A percentile compares a stretch with the other conserved stretches of the same genome.
These are phyloP conservation scores for Lagerstroemia speciosa DNA, from an alignment of 345 rosid genomes.

Conservation along the genomic window DNA sequence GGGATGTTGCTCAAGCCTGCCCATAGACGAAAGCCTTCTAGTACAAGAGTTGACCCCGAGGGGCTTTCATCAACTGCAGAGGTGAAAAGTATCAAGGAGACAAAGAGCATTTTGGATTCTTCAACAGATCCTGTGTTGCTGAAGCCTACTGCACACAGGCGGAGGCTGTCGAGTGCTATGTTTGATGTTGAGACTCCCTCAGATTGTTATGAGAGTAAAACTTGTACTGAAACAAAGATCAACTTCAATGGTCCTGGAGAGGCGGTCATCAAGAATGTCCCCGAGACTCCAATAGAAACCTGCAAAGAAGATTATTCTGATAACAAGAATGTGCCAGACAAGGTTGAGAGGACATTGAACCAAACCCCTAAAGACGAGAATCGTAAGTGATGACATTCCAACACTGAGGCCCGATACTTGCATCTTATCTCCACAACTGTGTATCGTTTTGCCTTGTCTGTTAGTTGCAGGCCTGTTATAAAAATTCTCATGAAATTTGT, in stretches of 20 bases:
- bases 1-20: constrained; percentile 94
- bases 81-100: constrained; percentile 22
- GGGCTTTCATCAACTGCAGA: constrained; percentile 37
- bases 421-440: constrained; percentile 6
- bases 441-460: background rate
- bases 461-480: background rate
- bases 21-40: constrained; percentile 27
- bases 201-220: constrained; percentile 34
- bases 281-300: constrained; percentile 25
- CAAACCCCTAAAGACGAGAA: constrained; percentile 39
- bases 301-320: constrained; percentile 29
- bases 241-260: background rate
- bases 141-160: constrained; percentile 65
- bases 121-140: constrained; percentile 49
- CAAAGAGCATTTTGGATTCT: constrained; percentile 8
- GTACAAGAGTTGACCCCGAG: constrained; percentile 40
- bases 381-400: constrained; percentile 34
- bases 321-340: constrained; percentile 34
- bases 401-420: background rate
- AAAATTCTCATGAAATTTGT: background rate
- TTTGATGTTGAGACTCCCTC: constrained; percentile 42
- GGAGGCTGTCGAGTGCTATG: constrained; percentile 22
- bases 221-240: constrained; percentile 13
- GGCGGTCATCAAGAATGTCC: constrained; percentile 17
- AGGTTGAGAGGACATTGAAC: constrained; percentile 34